Percentiles rank a stretch among this genome's conserved stretches.
These are phyloP conservation scores for Amanita muscaria DNA, from an alignment of 768 basidiomycete species.

Conservation along the genomic window DNA sequence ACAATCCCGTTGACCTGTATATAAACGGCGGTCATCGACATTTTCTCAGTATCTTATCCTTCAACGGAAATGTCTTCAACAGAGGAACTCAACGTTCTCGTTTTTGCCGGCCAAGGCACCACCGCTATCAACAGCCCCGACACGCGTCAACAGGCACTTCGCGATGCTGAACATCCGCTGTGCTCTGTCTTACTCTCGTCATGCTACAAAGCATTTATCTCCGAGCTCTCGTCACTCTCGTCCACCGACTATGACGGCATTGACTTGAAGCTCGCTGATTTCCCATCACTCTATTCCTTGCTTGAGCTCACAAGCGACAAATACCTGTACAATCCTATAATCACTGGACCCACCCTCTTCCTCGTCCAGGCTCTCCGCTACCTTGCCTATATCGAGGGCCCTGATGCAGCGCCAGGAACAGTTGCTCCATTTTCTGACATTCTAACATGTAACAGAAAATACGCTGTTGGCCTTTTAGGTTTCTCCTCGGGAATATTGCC, in stretches of 20 bases:
- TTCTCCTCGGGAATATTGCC: conserved; percentile 52
- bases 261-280: conserved; percentile 37
- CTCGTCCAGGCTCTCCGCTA: conserved; percentile 46
- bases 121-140: conserved; percentile 21
- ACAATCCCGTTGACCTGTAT: too few species aligned
- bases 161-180: conserved; percentile 31
- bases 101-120: conserved; percentile 53
- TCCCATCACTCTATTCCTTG: conserved; percentile 29
- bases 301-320: conserved; percentile 25
- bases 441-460: conserved; percentile 26
- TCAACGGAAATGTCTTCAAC: background rate
- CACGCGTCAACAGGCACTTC: conserved; percentile 29
- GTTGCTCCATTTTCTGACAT: conserved; percentile 20
- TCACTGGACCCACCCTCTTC: conserved; percentile 41
- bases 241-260: conserved; percentile 22
- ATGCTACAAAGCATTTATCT: conserved; percentile 40
- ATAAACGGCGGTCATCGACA: too few species aligned
- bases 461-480: conserved; percentile 34
- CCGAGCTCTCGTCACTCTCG: conserved; percentile 41
- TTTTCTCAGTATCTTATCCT: too few species aligned
- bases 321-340: conserved; percentile 36
- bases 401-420: conserved; percentile 8
- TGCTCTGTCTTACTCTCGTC: conserved; percentile 40
- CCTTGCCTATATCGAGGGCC: conserved; percentile 31
- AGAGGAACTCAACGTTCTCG: conserved; percentile 24